Conservation (phyloP, 176 grass and related monocot species). For the Rhynchospora tenuis region DNA sequence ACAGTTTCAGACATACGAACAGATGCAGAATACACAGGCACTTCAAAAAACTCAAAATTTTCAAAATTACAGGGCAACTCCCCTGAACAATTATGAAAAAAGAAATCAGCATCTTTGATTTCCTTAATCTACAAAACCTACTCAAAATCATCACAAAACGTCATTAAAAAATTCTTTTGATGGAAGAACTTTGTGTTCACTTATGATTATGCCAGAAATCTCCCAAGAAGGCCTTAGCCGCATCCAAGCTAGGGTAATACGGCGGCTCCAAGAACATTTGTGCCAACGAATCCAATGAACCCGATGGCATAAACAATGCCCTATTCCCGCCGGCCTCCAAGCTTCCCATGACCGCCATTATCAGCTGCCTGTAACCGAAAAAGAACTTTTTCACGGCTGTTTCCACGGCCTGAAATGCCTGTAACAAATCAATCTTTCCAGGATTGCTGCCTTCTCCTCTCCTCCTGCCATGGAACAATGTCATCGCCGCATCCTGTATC, state of each 20-base stretch:
- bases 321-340: slow-evolving; percentile 56
- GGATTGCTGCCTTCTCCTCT: slow-evolving; percentile 45
- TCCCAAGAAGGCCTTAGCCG: slow-evolving; percentile 87
- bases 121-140: slow-evolving; percentile 1
- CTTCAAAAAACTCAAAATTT: background rate
- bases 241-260: slow-evolving; percentile 92
- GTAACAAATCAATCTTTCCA: slow-evolving; percentile 73
- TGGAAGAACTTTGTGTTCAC: background rate
- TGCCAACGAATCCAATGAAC: slow-evolving; percentile 47
- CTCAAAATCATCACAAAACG: slow-evolving; percentile 9
- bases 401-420: slow-evolving; percentile 74
- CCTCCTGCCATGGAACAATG: slow-evolving; percentile 63
- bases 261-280: slow-evolving; percentile 94
- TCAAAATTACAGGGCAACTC: slow-evolving; percentile 14
- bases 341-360: slow-evolving; percentile 58
- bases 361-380: slow-evolving; percentile 73
- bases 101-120: background rate
- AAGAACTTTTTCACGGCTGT: slow-evolving; percentile 66
- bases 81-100: background rate
- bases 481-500: slow-evolving; percentile 87
- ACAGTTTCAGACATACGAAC: background rate
- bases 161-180: background rate
- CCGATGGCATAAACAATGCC: slow-evolving; percentile 49
- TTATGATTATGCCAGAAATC: slow-evolving; percentile 62
- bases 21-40: background rate